Base-by-base conservation (phyloP, 129 eudicot genomes). In the Tagetes erecta region DNA sequence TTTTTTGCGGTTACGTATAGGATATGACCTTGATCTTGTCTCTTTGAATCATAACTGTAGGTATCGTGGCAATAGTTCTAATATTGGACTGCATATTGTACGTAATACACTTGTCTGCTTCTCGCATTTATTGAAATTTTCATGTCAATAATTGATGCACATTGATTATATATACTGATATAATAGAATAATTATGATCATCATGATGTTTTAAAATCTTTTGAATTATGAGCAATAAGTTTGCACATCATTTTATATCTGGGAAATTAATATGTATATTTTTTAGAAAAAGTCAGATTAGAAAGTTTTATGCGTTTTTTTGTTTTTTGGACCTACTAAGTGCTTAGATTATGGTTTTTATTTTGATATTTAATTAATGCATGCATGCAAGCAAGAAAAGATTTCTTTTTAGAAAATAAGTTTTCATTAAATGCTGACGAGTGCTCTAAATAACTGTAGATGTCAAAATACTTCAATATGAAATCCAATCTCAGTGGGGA, bases 401-500 rank as follows among this genome's bases (percentile, higher is more conserved):
- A 4, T 60, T 31, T 13, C 3, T 3, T 7, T 34, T 38, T 30
- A 3, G 63, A 37, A 39, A 34, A 42, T 10, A 10, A 37, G 8
- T 33, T 68, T n/a, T 38, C 35, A 39, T 64, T 70, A 74, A 67
- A 64, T 73, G 77, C 67, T 77, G 10, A 70, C 50, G 31, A 64
- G 38, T 70, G 69, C 50, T 71, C 68, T 37, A 13, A 60, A 68
- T 30, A 37, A 73, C 39, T 78, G 47, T 88, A 93, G 98, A 93
- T 93, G 98, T 88, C 95, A 72, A 73, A 70, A 67, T 71, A 86
- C 81, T 93, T 90, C 92, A 93, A 90, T 72, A 81, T 37, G 77
- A 93, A 79, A 82, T 86, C 98, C 2, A 73, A 80, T 76, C 70
- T 93, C 34, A 71, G 76, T 39, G 97, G 96, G 8, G 73, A 81